Base-by-base conservation (phyloP, 371 early-diverging fungal species). In the Rhizopus sp. region DNA sequence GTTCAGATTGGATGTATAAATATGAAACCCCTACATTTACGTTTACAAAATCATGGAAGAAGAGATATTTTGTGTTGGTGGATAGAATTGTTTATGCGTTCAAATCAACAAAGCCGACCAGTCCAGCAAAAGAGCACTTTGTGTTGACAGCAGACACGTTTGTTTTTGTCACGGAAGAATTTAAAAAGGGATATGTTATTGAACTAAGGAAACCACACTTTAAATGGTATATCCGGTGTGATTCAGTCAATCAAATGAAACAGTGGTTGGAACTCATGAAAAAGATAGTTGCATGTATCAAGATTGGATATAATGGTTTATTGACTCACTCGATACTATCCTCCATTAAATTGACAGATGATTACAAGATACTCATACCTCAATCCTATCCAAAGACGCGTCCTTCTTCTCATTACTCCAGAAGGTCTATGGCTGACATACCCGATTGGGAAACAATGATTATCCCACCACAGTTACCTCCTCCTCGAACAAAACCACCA, bases 91-190 rank as follows among this genome's bases (percentile, higher is more conserved):
- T 78, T 12, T 71, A 65, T 30, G 47, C 65, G 13, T 78, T 71
- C 55, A 78, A 75, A 60, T 60, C 69, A 5, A 39, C 55, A 32
- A 78, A 78, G 53, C 33, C 71, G 9, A 73, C 71, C 5, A 49
- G 40, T 6, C 70, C 73, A 13, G 64, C 66, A 3, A 68, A 60
- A 33, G 78, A 78, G 16, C 70, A 75, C 15, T 75, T 78, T 59
- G 35, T 65, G 8, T 49, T 78, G 17, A 73, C 78, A 2, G 64
- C 67, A 15, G 75, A 78, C 39, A 78, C 78, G 2, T 65, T 70
- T 56, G 71, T 75, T 1, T 78, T 78, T 60, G 71, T 75, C 3
- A 68, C 75, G 1, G 78, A 78, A 64, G 73, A 72, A 35, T 78
- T 75, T 41, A 70, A 73, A 55, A 73, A 70, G 35, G 63, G 68